Evolutionary conservation across 2,329 filamentous ascomycete species (phyloP), one percentile per base, ranked within the genome.

Genomic region (Falciphora oryzae): DNA sequence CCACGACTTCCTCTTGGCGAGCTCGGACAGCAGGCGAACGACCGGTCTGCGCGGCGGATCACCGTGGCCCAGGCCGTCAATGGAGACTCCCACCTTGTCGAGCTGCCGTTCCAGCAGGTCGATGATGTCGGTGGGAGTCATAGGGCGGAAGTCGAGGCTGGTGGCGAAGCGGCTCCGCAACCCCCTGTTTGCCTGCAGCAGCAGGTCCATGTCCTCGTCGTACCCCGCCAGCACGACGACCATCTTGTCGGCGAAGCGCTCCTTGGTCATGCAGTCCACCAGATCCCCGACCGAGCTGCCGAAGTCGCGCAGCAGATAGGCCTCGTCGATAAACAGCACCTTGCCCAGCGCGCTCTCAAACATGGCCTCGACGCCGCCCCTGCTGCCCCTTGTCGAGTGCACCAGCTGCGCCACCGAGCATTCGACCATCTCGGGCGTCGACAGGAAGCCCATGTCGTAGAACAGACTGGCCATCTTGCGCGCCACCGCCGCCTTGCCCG

Each of bases 391-490:
- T n/a, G n/a, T n/a, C n/a, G n/a, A n/a, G n/a, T n/a, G n/a, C 0
- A 93, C 80, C 0, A 93, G 72, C 44, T 93, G 89, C 0, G 85
- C 85, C 0, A 88, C 87, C 0, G 90, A 92, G 65, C 76, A 78
- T 67, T 85, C 81, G 1, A 83, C 72, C 0, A 92, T 87, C 35
- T 88, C 83, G 0, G 79, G 80, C 0, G 78, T 78, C 0, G 83
- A 75, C 0, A 93, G 75, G 35, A 93, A 84, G 0, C 89, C 89
- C 80, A 92, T 85, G 68, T 93, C 87, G 70, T 90, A 93, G 70
- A 85, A 93, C 0, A 93, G 79, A 66, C 91, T 84, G 3, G 89
- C 90, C 81, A 93, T 90, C 66, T 88, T 89, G 18, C 81, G 77
- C 0, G 91, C 91, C 0, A 80, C 91, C 0, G 86, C 87, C 0